Evolutionary conservation across 805 yeast species (phyloP).

Genomic region (Teunomyces atbi): DNA sequence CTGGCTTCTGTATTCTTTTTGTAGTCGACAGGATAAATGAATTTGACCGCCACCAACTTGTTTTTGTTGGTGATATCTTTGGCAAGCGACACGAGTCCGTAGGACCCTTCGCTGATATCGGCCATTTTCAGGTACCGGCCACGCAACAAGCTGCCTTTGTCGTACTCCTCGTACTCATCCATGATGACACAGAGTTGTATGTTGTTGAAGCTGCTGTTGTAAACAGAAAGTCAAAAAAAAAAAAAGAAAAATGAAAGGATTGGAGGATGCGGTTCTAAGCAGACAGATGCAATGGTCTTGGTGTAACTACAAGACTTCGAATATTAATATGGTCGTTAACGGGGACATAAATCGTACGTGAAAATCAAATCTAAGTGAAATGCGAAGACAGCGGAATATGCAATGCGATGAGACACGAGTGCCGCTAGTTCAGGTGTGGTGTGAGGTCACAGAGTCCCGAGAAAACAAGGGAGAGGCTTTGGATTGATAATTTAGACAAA

Average conservation of each 20-base stretch:
- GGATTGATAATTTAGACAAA: neutral
- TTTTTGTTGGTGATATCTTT: conserved; percentile 53
- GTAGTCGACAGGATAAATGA: conserved; percentile 61
- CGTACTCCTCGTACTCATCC: conserved; percentile 42
- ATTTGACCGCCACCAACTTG: conserved; percentile 78
- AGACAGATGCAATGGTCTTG: neutral
- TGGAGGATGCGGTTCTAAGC: neutral
- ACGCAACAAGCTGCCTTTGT: conserved; percentile 48
- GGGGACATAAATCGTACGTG: conserved; percentile 4
- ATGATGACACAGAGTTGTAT: conserved; percentile 14
- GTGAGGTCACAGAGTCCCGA: neutral
- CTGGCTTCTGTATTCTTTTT: conserved; percentile 32
- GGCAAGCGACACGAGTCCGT: conserved; percentile 88
- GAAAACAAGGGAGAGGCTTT: neutral
- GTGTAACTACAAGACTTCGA: neutral
- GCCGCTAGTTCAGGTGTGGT: neutral
- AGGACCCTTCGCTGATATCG: conserved; percentile 87
- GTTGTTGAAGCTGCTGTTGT: neutral
- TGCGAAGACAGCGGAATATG: conserved; percentile 1
- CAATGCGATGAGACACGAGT: neutral
- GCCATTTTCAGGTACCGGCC: conserved; percentile 65
- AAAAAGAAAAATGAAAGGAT: neutral
- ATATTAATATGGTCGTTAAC: conserved; percentile 3
- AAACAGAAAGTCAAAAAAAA: neutral
- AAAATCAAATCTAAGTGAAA: conserved; percentile 1